phyloP scores from a whole-genome alignment of 768 basidiomycete species.

The Fistulinella prunicolor region DNA sequence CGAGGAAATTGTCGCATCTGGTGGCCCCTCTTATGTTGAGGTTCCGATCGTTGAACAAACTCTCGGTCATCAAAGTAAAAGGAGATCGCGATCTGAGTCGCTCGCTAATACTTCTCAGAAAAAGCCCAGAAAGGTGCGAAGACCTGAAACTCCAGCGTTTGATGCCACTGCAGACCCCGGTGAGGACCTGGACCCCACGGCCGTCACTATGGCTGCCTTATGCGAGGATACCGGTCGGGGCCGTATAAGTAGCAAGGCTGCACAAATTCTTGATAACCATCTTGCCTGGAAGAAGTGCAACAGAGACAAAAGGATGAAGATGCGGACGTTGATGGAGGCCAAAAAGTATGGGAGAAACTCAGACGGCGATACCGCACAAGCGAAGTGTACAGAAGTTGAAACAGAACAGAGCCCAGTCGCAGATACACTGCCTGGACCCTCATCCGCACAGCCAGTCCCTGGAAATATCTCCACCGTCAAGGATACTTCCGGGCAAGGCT shows the following conservation, averaged over 20 bases:
- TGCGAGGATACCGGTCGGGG: constrained; percentile 79
- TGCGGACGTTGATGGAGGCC: constrained; percentile 62
- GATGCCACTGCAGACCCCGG: constrained; percentile 63
- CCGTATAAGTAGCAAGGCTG: constrained; percentile 73
- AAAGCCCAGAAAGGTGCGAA: constrained; percentile 37
- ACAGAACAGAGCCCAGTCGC: constrained; percentile 4
- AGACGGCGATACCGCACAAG: constrained; percentile 38
- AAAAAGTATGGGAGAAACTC: constrained; percentile 70
- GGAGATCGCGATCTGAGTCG: constrained; percentile 18
- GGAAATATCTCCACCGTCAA: constrained; percentile 19
- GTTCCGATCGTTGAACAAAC: constrained; percentile 8
- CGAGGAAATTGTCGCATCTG: not conserved
- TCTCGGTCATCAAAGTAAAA: constrained; percentile 13
- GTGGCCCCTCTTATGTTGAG: constrained; percentile 18
- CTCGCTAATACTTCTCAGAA: constrained; percentile 22
- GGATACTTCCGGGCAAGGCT: constrained; percentile 55
- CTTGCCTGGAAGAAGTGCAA: constrained; percentile 68
- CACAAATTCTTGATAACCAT: constrained; percentile 68
- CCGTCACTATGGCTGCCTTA: constrained; percentile 76
- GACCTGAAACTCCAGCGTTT: constrained; percentile 52
- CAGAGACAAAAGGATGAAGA: constrained; percentile 60
- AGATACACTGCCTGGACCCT: constrained; percentile 3
- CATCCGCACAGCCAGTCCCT: constrained; percentile 17
- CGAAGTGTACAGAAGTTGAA: constrained; percentile 8
- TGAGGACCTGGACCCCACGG: constrained; percentile 78